Conservation (phyloP, 768 basidiomycete genomes). For the Psilocybe subaeruginosa region DNA sequence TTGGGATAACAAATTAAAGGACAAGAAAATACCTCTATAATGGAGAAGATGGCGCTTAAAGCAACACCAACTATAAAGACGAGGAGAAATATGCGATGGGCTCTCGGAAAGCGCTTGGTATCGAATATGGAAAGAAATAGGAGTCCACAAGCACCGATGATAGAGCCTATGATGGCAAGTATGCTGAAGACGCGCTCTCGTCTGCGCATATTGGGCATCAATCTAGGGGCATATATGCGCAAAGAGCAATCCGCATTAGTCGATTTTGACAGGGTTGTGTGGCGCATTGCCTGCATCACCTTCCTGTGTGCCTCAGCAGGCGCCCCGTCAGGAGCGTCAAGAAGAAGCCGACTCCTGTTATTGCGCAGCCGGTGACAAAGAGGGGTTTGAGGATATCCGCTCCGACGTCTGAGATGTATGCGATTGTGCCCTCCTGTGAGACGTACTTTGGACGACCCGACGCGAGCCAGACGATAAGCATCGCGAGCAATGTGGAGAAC, state of each 20-base stretch:
- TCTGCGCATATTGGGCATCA: constrained; percentile 60
- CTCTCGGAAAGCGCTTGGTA: constrained; percentile 50
- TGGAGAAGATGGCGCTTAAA: constrained; percentile 74
- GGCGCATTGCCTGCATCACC: constrained; percentile 37
- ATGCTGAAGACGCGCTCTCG: constrained; percentile 56
- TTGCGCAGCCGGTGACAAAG: constrained; percentile 65
- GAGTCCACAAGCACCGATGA: constrained; percentile 67
- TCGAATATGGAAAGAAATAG: constrained; percentile 76
- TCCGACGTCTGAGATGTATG: constrained; percentile 83
- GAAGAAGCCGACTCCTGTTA: constrained; percentile 67
- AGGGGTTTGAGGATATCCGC: constrained; percentile 75
- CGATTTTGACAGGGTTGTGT: not conserved
- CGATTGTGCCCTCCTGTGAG: constrained; percentile 56
- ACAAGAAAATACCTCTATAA: constrained; percentile 53
- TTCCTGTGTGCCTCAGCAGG: constrained; percentile 63
- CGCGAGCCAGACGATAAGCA: constrained; percentile 75
- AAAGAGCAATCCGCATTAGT: constrained; percentile 3
- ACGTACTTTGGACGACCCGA: constrained; percentile 63
- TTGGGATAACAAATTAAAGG: not conserved
- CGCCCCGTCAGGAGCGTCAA: constrained; percentile 64
- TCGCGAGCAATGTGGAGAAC: constrained; percentile 68
- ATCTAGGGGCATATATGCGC: constrained; percentile 32
- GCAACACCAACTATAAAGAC: constrained; percentile 76
- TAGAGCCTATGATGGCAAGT: constrained; percentile 63
- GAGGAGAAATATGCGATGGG: constrained; percentile 66